Percentiles rank a stretch among this genome's conserved stretches.
These are phyloP conservation scores for Epichloe uncinata DNA, from an alignment of 2,329 filamentous ascomycete genomes.

Conservation along the genomic window DNA sequence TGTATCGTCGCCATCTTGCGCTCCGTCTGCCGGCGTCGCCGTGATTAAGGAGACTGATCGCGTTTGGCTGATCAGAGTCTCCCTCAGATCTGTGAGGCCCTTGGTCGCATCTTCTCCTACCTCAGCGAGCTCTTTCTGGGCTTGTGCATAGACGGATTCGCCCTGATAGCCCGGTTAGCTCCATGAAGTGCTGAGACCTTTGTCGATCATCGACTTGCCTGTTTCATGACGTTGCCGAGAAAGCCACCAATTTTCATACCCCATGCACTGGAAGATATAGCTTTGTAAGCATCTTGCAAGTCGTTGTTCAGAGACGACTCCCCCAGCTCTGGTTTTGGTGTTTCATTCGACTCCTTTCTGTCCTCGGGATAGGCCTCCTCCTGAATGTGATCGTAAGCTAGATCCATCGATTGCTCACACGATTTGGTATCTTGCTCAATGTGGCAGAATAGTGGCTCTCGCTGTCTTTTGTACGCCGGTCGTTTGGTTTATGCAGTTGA, in stretches of 20 bases:
- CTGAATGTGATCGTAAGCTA: conserved; percentile 93
- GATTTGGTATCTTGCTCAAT: background rate
- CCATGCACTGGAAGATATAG: conserved; percentile 85
- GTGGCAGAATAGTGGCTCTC: background rate
- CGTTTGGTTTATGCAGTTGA: background rate
- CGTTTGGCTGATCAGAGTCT: conserved; percentile 58
- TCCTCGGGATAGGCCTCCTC: conserved; percentile 61
- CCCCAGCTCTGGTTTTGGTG: conserved; percentile 27
- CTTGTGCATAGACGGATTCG: conserved; percentile 71
- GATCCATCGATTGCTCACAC: conserved; percentile 53
- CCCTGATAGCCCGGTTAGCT: conserved; percentile 35
- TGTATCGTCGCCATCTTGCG: conserved; percentile 21
- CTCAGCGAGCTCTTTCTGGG: conserved; percentile 68
- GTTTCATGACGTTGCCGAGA: conserved; percentile 84
- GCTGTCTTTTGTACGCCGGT: background rate
- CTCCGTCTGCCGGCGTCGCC: conserved; percentile 16
- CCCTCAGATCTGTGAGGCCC: conserved; percentile 58
- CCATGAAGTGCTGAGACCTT: background rate
- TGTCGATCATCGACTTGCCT: conserved; percentile 36
- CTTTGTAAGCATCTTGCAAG: conserved; percentile 89
- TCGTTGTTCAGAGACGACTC: conserved; percentile 61
- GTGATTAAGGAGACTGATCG: conserved; percentile 56
- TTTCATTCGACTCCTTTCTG: conserved; percentile 31
- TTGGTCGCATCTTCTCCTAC: conserved; percentile 72
- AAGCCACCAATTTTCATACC: conserved; percentile 78